Conservation (phyloP, 2,329 filamentous ascomycete genomes). For the Cladosporium velox region DNA sequence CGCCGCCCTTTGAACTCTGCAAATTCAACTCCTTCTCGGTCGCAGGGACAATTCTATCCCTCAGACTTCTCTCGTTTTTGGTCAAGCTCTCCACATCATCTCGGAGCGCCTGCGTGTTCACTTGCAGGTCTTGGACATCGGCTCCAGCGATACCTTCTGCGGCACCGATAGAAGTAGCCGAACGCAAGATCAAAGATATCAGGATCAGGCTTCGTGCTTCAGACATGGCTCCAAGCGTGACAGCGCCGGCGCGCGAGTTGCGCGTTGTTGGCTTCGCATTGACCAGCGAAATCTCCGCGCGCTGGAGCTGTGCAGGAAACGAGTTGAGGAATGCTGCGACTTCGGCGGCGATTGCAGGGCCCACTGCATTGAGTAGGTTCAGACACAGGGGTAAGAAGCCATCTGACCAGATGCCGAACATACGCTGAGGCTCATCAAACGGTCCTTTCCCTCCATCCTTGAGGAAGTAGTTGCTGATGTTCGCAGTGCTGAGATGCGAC, state of each 20-base stretch:
- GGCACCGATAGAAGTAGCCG: constrained; percentile 64
- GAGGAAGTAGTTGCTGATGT: constrained; percentile 75
- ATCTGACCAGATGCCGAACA: constrained; percentile 87
- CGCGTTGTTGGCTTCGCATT: constrained; percentile 46
- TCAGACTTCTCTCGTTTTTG: constrained; percentile 63
- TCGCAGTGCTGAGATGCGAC: constrained; percentile 75
- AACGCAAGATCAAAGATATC: constrained; percentile 70
- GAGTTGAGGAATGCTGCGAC: constrained; percentile 85
- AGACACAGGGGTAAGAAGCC: constrained; percentile 85
- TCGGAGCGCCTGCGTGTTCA: constrained; percentile 70
- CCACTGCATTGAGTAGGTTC: constrained; percentile 81
- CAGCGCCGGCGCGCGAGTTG: constrained; percentile 56
- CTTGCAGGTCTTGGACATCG: constrained; percentile 71
- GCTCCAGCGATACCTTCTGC: constrained; percentile 58
- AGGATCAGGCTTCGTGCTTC: constrained; percentile 80
- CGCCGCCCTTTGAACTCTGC: neutral
- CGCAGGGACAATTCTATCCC: constrained; percentile 68
- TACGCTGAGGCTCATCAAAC: constrained; percentile 72
- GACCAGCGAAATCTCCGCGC: constrained; percentile 73
- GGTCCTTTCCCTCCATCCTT: constrained; percentile 69
- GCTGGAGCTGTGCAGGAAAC: constrained; percentile 75
- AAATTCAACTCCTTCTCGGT: constrained; percentile 26
- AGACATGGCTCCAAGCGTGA: constrained; percentile 71
- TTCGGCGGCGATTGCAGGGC: constrained; percentile 78
- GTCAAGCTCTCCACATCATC: constrained; percentile 83